Evolutionary conservation across 2,329 filamentous ascomycete species (phyloP), one percentile per base, ranked within the genome.

Genomic region (Trichoderma polysporum): DNA sequence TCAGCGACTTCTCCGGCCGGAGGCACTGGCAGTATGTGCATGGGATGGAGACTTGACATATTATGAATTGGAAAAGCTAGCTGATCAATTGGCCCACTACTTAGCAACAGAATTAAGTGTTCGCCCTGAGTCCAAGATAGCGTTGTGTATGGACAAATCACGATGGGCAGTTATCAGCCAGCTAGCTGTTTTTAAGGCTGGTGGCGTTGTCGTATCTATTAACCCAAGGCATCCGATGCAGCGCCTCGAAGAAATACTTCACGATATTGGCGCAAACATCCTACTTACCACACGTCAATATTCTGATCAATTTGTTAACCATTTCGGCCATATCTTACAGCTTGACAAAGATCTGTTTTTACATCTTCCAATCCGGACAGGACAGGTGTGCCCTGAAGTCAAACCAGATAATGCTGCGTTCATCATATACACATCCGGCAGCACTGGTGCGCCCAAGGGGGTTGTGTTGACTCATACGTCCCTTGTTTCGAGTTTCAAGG

Each of bases 21-120:
- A 33, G 7, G 31, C 31, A 10, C 7, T 33, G 31, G 31, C 31
- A 8, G 10, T 33, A 7, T 8, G 10, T 33, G 31, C 31, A 8
- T 33, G 31, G 31, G 31, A 33, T 33, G 31, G 31, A 7, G 10
- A 7, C 7, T 8, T 33, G 31, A 33, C 31, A 7, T 33, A 33
- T 10, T 7, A 7, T 33, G 31, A 33, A 33, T 7, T 33, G 7
- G 31, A 33, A 10, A 10, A 33, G 31, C 7, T 10, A 8, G 31
- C 31, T 33, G 10, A 10, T 10, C 69, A 72, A 0, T 73, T 82
- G n/a, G 80, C 80, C 5, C 70, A 71, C 17, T 72, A 76, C 13
- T 29, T 57, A 37, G 12, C 19, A 15, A 33, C 35, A n/a, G 8
- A 13, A 15, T 22, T 33, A 7, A 74, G 74, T n/a, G 68, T 79